These are phyloP conservation scores for Turritis glabra DNA, from an alignment of 345 rosid genomes.

Conservation along the genomic window DNA sequence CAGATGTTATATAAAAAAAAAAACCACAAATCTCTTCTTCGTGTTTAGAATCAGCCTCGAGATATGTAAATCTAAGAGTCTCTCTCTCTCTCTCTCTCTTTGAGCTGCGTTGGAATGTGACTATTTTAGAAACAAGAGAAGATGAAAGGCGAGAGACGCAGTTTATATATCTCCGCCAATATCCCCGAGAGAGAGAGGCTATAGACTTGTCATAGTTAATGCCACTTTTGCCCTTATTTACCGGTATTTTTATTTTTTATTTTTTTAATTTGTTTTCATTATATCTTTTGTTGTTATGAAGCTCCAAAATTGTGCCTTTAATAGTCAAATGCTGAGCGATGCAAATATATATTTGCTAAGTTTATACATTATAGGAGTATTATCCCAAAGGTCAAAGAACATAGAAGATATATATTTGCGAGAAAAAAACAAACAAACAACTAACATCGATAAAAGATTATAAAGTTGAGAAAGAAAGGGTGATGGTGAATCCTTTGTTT, in stretches of 20 bases:
- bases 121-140: not conserved
- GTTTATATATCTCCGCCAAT: conserved; percentile 29
- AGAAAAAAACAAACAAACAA: too few species aligned
- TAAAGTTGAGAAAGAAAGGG: not conserved
- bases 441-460: too few species aligned
- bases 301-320: not conserved
- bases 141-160: conserved; percentile 1
- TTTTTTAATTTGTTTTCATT: not conserved
- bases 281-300: not conserved
- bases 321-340: not conserved
- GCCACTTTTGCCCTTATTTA: conserved; percentile 27
- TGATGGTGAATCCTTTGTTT: not conserved
- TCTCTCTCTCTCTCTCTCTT: conserved; percentile 11
- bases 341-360: not conserved
- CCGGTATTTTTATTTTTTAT: not conserved
- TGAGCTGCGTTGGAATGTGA: not conserved
- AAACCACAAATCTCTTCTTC: not conserved
- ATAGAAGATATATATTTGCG: too few species aligned
- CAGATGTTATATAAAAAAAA: not conserved
- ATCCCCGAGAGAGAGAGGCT: conserved; percentile 23
- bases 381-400: too few species aligned
- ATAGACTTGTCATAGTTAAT: conserved; percentile 36
- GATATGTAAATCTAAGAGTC: not conserved
- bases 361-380: too few species aligned
- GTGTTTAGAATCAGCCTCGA: not conserved